These are phyloP conservation scores for Pichia sp. DNA, from an alignment of 1,139 yeast species.

Conservation along the genomic window DNA sequence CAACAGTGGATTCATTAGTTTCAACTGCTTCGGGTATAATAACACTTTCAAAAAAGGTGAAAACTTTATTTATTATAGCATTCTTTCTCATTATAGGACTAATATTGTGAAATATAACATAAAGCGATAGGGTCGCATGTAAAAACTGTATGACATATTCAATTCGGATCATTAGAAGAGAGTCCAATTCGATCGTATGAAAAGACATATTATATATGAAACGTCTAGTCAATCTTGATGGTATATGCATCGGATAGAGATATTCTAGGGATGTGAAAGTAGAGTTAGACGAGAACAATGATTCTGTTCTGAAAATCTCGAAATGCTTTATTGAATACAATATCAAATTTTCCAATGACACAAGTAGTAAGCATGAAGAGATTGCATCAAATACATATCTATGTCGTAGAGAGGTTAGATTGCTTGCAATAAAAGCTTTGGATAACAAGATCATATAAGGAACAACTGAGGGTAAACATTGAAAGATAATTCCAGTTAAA, in stretches of 20 bases:
- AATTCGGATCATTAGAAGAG: slow-evolving; percentile 18
- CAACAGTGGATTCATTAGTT: not conserved
- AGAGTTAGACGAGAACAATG: slow-evolving; percentile 6
- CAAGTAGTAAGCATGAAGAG: slow-evolving; percentile 17
- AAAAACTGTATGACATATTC: slow-evolving; percentile 29
- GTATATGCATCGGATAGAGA: slow-evolving; percentile 8
- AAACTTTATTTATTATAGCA: slow-evolving; percentile 22
- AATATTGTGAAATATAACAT: slow-evolving; percentile 32
- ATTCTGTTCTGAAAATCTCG: slow-evolving; percentile 11
- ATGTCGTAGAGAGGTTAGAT: slow-evolving; percentile 37
- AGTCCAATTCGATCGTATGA: slow-evolving; percentile 14
- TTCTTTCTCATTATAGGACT: slow-evolving; percentile 24
- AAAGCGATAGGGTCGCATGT: slow-evolving; percentile 37
- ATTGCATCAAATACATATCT: slow-evolving; percentile 23
- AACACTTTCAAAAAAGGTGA: slow-evolving; percentile 12
- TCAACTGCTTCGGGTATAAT: slow-evolving; percentile 1
- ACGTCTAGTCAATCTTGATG: slow-evolving; percentile 11
- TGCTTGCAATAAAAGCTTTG: slow-evolving; percentile 45
- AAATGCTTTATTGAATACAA: slow-evolving; percentile 13
- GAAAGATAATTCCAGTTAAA: slow-evolving; percentile 23
- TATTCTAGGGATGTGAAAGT: slow-evolving; percentile 9
- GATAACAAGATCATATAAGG: slow-evolving; percentile 40
- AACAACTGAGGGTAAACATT: slow-evolving; percentile 32
- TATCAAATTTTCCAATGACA: slow-evolving; percentile 15
- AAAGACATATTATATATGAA: slow-evolving; percentile 19